Evolutionary conservation across 2,329 filamentous ascomycete genomes (phyloP).

Genomic region (Fusarium equiseti): DNA sequence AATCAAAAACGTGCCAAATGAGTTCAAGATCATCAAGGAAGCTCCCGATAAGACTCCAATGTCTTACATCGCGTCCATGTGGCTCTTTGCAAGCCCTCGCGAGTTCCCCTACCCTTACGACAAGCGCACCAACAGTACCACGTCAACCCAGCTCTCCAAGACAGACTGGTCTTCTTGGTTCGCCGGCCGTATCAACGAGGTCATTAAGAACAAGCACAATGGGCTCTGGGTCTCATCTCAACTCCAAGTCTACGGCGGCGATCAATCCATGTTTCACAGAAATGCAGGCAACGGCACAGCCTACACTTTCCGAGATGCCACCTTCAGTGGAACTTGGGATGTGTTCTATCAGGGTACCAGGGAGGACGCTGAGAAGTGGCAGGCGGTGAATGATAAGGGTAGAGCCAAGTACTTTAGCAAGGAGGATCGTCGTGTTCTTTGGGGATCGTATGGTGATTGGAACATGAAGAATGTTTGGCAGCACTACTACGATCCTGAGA

Average conservation of each 20-base stretch:
- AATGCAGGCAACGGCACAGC: neutral
- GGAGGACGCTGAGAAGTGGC: fast-evolving
- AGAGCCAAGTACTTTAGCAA: neutral
- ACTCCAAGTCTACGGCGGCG: neutral
- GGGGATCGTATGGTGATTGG: neutral
- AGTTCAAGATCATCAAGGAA: too few relatives aligned
- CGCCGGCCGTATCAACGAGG: fast-evolving
- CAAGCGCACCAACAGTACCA: neutral
- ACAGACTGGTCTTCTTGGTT: neutral
- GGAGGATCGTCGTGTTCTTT: neutral
- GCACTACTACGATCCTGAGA: neutral
- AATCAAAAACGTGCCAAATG: too few relatives aligned
- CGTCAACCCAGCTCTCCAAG: neutral
- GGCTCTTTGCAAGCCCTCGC: neutral
- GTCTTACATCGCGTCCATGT: neutral
- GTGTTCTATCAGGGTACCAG: neutral
- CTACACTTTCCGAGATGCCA: neutral
- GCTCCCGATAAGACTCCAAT: neutral
- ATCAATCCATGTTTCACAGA: neutral
- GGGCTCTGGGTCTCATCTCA: neutral
- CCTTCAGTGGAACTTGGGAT: neutral
- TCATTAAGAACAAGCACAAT: fast-evolving
- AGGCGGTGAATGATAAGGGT: fast-evolving
- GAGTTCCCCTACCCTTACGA: neutral
- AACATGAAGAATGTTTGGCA: neutral